Conservation (phyloP, 805 yeast species). For the Suhomyces emberorum region DNA sequence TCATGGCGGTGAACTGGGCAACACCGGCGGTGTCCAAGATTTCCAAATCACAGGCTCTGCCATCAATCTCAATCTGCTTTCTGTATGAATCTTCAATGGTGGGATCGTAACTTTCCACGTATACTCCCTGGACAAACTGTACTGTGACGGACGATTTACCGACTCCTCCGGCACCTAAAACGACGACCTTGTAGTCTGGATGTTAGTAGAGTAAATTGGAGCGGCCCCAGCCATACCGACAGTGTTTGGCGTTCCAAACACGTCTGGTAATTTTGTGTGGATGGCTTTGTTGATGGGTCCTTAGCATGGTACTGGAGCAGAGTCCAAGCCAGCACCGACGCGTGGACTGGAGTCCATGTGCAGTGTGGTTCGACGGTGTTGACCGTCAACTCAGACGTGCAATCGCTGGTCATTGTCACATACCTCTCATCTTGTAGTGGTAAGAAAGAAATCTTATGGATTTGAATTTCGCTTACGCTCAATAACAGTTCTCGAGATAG, state of each 20-base stretch:
- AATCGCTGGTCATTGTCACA: neutral
- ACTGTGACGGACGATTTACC: constrained; percentile 94
- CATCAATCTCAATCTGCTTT: constrained; percentile 84
- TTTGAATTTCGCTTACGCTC: constrained; percentile 3
- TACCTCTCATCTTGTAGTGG: constrained; percentile 9
- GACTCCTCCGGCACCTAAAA: constrained; percentile 95
- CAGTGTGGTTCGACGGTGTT: no score
- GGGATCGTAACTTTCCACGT: constrained; percentile 90
- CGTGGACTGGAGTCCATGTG: no score
- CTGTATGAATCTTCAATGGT: constrained; percentile 95
- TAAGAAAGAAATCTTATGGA: neutral
- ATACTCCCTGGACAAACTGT: constrained; percentile 86
- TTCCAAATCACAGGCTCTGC: constrained; percentile 81
- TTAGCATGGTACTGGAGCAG: no score
- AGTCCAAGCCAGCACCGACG: neutral
- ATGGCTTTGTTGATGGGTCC: no score
- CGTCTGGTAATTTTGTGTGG: neutral
- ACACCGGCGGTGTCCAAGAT: constrained; percentile 61
- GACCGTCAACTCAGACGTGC: no score
- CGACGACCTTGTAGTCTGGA: constrained; percentile 81
- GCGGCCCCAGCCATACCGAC: no score
- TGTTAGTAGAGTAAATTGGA: constrained; percentile 1
- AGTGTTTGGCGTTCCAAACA: neutral
- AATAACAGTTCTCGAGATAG: neutral
- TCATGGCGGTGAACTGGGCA: constrained; percentile 92